Percentiles rank a stretch among this genome's conserved stretches.
Evolutionary conservation across 306 rosid genomes (phyloP).

Genomic region (Glycine soja): DNA sequence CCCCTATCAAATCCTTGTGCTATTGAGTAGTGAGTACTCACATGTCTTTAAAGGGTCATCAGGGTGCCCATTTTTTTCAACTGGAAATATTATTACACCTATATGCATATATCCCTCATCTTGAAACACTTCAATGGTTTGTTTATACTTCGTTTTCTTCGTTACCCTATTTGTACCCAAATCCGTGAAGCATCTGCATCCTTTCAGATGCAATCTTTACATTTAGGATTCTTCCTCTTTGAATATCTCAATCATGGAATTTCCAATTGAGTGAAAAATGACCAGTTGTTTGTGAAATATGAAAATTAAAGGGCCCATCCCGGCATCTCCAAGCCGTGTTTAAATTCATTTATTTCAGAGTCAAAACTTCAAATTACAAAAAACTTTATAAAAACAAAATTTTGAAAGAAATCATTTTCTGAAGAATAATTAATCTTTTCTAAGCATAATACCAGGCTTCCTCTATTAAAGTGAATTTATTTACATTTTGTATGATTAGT

Average conservation of each 20-base stretch:
- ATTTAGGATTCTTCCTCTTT: slow-evolving; percentile 41
- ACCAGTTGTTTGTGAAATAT: slow-evolving; percentile 33
- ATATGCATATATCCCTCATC: neutral
- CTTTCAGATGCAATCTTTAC: slow-evolving; percentile 39
- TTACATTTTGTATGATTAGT: neutral
- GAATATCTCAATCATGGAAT: slow-evolving; percentile 37
- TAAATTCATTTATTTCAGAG: neutral
- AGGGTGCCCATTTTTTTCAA: slow-evolving; percentile 15
- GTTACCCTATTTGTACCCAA: slow-evolving; percentile 45
- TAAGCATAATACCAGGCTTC: neutral
- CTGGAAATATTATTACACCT: neutral
- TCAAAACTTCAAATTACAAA: neutral
- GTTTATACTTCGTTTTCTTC: slow-evolving; percentile 46
- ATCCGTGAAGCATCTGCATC: slow-evolving; percentile 32
- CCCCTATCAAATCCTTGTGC: slow-evolving; percentile 35
- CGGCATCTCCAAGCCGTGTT: neutral
- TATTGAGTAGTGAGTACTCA: slow-evolving; percentile 19
- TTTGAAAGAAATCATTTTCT: neutral
- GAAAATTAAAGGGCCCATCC: neutral
- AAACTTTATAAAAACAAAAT: neutral
- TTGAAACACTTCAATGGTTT: slow-evolving; percentile 8
- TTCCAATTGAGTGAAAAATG: slow-evolving; percentile 24
- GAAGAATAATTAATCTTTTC: neutral
- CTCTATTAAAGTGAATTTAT: neutral
- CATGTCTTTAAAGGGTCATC: slow-evolving; percentile 1